Evolutionary conservation across 352 stramenopile species (phyloP), one percentile per base, ranked within the genome.

Genomic region (Pythium pyrilobum): DNA sequence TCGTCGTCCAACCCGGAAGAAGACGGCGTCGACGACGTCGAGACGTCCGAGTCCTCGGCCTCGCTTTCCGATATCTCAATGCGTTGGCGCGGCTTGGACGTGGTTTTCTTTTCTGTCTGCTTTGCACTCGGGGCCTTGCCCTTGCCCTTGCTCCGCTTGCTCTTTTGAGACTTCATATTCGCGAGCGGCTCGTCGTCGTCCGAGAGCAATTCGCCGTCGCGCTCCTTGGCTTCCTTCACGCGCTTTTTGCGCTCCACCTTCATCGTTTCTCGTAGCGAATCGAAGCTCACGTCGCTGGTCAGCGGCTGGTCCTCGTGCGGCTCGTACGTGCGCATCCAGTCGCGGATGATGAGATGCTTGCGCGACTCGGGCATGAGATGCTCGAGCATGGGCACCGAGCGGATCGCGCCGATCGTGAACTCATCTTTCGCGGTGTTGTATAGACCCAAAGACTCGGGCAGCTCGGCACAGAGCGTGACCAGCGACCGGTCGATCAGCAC

Each of bases 381-480:
- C 48, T 88, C 78, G 29, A 88, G 64, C 43, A 87, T 58, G 23
- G 77, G 67, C 34, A 89, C 59, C 4, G 59, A 27, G 18, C 78
- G 81, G 38, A 92, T 55, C 20, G 81, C 77, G 11, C 53, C 66
- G 18, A 92, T 57, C 39, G 67, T 80, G 27, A 87, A 61, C 51
- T 89, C 69, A 60, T 92, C 78, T 41, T 81, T 83, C 13, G 63
- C 68, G 3, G 78, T 92, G 49, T 92, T 83, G 59, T 87, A 88
- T 1, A 92, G 72, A 13, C 74, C 78, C 18, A 92, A 59, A 11
- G 77, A 86, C 68, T 92, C 81, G n/a, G 81, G 81, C 46, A 92
- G 68, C 51, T 89, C 75, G 24, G 56, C 43, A 52, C 78, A 92
- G 37, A 92, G 67, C 59, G 81, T 92, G 56, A 92, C 78, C 1